Evolutionary conservation across 2,329 filamentous ascomycete species (phyloP).

Genomic region (Madurella mycetomatis): DNA sequence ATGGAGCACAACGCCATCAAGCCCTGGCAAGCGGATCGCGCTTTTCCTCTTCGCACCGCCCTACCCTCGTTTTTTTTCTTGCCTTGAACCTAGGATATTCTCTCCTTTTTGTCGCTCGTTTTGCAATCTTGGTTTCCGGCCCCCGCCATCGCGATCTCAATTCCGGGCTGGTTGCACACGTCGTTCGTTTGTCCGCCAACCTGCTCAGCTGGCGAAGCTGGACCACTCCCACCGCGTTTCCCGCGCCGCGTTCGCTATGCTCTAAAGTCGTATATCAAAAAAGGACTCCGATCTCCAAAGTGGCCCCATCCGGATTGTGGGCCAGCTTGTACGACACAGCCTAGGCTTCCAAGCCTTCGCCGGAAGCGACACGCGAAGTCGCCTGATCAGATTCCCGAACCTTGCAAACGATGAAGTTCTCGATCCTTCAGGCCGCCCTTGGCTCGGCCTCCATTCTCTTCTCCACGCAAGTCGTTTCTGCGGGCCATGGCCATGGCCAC

Average conservation of each 20-base stretch:
- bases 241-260: background rate
- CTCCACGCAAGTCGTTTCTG: slow-evolving; percentile 37
- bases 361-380: background rate
- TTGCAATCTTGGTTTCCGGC: slow-evolving; percentile 1
- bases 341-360: background rate
- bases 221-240: background rate
- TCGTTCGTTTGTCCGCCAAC: background rate
- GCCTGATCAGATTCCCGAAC: background rate
- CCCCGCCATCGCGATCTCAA: background rate
- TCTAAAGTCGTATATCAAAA: background rate
- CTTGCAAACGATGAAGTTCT: slow-evolving; percentile 48
- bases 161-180: background rate
- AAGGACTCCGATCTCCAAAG: background rate
- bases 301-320: slow-evolving; percentile 1
- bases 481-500: slow-evolving; percentile 34
- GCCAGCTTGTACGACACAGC: background rate
- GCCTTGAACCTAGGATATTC: slow-evolving; percentile 16
- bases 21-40: background rate
- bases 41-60: slow-evolving; percentile 18
- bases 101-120: slow-evolving; percentile 23
- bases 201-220: background rate
- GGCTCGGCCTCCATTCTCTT: slow-evolving; percentile 47
- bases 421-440: slow-evolving; percentile 45
- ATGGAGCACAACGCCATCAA: slow-evolving; percentile 7
- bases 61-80: slow-evolving; percentile 1